phyloP scores from a whole-genome alignment of 306 rosid species.

The Datisca glomerata region DNA sequence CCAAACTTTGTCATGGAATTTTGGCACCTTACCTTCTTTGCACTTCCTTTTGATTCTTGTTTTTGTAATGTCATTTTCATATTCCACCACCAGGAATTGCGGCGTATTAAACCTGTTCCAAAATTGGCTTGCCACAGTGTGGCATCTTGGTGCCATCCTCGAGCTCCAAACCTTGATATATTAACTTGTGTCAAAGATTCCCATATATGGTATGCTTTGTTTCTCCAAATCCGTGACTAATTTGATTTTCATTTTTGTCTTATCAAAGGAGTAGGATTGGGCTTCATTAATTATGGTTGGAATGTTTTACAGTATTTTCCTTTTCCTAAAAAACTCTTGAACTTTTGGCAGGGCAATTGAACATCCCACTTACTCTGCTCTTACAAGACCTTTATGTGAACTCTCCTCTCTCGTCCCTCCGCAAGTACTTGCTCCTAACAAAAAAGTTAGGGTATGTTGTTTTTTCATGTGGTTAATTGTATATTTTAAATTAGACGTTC shows the following conservation, averaged over 20 bases:
- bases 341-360: slow-evolving; percentile 81
- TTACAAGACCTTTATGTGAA: slow-evolving; percentile 95
- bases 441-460: slow-evolving; percentile 81
- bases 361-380: slow-evolving; percentile 96
- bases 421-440: slow-evolving; percentile 72
- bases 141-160: slow-evolving; percentile 98
- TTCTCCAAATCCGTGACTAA: slow-evolving; percentile 10
- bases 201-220: slow-evolving; percentile 57
- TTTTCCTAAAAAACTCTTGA: slow-evolving; percentile 8
- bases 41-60: not conserved
- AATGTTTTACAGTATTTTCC: not conserved
- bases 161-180: slow-evolving; percentile 98
- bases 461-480: too few relatives aligned
- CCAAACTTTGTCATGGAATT: slow-evolving; percentile 9
- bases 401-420: slow-evolving; percentile 92
- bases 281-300: not conserved
- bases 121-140: slow-evolving; percentile 96
- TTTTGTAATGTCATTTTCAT: slow-evolving; percentile 11
- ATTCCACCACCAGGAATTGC: slow-evolving; percentile 61
- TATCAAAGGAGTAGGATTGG: too few relatives aligned
- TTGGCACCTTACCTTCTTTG: slow-evolving; percentile 2
- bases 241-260: not conserved
- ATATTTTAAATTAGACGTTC: too few relatives aligned
- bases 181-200: slow-evolving; percentile 97
- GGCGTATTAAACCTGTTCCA: slow-evolving; percentile 95